Percentiles rank a stretch among this genome's conserved stretches.
Evolutionary conservation across 306 rosid genomes (phyloP).

Genomic region (Fagus sylvatica): DNA sequence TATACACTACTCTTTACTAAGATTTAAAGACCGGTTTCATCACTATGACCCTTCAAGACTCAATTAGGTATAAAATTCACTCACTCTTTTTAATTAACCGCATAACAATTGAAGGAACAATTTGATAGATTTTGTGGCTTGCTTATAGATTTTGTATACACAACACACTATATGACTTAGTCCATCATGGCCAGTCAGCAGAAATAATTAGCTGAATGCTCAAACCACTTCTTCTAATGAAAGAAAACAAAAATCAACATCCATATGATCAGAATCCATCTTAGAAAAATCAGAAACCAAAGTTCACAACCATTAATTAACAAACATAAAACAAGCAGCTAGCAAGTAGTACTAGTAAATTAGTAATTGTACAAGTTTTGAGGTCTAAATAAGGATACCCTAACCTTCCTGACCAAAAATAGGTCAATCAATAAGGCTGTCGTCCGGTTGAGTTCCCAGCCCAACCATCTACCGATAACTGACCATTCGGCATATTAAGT

Average conservation of each 20-base stretch:
- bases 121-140: too few species aligned
- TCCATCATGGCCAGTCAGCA: too few species aligned
- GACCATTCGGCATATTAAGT: constrained; percentile 54
- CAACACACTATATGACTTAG: too few species aligned
- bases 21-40: neutral
- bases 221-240: neutral
- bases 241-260: neutral
- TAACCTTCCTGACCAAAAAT: constrained; percentile 44
- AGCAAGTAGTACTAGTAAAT: neutral
- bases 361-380: constrained; percentile 19
- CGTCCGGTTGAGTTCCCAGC: constrained; percentile 69
- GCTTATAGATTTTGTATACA: too few species aligned
- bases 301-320: neutral
- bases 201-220: neutral
- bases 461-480: constrained; percentile 74
- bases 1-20: neutral
- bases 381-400: constrained; percentile 10
- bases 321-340: neutral
- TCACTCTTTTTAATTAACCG: neutral
- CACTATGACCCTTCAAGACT: neutral
- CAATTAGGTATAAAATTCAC: neutral
- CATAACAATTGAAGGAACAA: neutral
- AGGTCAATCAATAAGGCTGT: constrained; percentile 52
- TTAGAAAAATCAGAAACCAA: neutral
- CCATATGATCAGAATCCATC: neutral